A percentile compares a stretch with the other conserved stretches of the same genome.
These are phyloP conservation scores for Escallonia rubra DNA, from an alignment of 129 eudicot genomes.

Conservation along the genomic window DNA sequence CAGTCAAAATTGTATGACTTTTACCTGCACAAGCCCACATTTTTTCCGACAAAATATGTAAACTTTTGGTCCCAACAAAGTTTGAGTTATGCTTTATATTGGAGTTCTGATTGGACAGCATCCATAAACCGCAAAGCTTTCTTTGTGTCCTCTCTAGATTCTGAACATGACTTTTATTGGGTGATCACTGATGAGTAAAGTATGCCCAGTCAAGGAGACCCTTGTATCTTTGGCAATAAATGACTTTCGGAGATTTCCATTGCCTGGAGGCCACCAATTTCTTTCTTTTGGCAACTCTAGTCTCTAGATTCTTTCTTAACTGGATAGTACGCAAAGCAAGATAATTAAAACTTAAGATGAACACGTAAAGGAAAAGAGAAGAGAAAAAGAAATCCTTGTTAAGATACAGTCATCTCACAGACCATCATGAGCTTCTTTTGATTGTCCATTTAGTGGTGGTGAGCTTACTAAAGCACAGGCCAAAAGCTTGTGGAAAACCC, in stretches of 20 bases:
- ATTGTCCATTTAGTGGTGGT: conserved; percentile 8
- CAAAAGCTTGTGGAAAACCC: conserved; percentile 10
- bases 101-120: conserved; percentile 24
- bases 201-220: conserved; percentile 24
- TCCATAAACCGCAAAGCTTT: conserved; percentile 46
- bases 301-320: conserved; percentile 57
- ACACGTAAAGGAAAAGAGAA: neutral
- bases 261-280: conserved; percentile 27
- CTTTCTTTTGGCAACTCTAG: conserved; percentile 36
- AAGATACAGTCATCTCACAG: conserved; percentile 5
- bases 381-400: neutral
- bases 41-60: conserved; percentile 25
- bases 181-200: conserved; percentile 26
- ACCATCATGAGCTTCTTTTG: conserved; percentile 11
- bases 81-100: conserved; percentile 29
- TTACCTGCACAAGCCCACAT: conserved; percentile 43
- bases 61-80: conserved; percentile 36
- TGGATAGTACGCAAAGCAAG: conserved; percentile 56
- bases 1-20: conserved; percentile 20
- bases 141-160: conserved; percentile 35
- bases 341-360: conserved; percentile 26
- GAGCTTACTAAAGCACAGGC: conserved; percentile 5
- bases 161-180: conserved; percentile 30
- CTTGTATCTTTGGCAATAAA: conserved; percentile 35
- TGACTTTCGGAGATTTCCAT: conserved; percentile 31